phyloP scores from a whole-genome alignment of 306 rosid genomes.

The Ammopiptanthus mongolicus region DNA sequence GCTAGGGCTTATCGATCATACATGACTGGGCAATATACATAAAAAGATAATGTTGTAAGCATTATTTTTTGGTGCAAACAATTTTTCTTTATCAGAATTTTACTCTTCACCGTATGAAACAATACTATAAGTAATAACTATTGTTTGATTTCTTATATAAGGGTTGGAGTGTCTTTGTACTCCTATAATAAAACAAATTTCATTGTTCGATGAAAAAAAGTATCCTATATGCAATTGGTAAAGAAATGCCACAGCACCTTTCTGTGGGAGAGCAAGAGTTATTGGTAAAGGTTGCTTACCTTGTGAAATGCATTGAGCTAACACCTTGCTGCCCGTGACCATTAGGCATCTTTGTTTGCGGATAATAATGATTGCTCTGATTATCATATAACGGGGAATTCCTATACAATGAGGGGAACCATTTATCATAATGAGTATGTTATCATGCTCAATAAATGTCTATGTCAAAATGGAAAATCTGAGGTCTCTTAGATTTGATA shows the following conservation, averaged over 20 bases:
- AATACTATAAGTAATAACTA: too few relatives aligned
- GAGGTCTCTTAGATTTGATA: too few relatives aligned
- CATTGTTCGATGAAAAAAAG: background rate
- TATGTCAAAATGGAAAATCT: background rate
- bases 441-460: background rate
- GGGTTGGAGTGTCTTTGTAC: too few relatives aligned
- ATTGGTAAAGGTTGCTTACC: conserved; percentile 1
- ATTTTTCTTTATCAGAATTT: too few relatives aligned
- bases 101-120: too few relatives aligned
- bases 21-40: too few relatives aligned
- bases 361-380: background rate
- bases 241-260: background rate
- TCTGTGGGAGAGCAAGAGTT: background rate
- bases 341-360: background rate
- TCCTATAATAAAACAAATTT: too few relatives aligned
- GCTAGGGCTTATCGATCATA: too few relatives aligned
- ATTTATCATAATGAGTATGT: background rate
- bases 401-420: background rate
- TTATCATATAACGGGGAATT: background rate
- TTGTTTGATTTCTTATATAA: too few relatives aligned
- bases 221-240: background rate
- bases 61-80: too few relatives aligned
- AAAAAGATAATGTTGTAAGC: too few relatives aligned
- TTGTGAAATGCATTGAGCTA: background rate
- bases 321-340: background rate